Conservation (phyloP, 2,329 filamentous ascomycete species). For the Neopestalotiopsis rosae region DNA sequence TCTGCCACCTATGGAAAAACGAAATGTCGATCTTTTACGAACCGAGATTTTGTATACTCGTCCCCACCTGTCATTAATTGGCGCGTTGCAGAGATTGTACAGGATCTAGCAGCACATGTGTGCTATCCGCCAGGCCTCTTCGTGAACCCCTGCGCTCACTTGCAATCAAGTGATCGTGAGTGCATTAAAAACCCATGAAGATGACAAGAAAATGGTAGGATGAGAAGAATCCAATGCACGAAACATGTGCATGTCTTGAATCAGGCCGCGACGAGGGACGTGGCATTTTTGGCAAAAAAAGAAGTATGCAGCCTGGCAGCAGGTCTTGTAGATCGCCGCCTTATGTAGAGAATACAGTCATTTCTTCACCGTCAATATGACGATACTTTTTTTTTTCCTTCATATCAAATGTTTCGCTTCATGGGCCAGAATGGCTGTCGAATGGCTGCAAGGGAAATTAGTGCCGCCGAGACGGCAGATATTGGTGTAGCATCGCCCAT, state of each 20-base stretch:
- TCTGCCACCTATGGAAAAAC: background rate
- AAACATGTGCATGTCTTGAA: slow-evolving; percentile 1
- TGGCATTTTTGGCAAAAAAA: background rate
- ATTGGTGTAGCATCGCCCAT: background rate
- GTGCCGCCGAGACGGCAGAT: background rate
- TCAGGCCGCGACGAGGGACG: background rate
- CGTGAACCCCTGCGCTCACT: background rate
- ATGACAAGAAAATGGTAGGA: background rate
- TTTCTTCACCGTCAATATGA: background rate
- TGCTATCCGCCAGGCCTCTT: background rate
- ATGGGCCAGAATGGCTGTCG: background rate
- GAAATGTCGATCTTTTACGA: background rate
- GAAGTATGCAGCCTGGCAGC: background rate
- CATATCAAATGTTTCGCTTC: background rate
- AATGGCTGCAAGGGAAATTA: background rate
- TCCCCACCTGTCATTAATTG: background rate
- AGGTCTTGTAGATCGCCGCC: background rate
- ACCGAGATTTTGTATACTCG: slow-evolving; percentile 2
- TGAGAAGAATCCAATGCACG: background rate
- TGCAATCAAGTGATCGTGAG: background rate
- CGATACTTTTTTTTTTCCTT: background rate
- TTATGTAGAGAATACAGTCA: background rate
- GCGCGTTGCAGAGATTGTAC: background rate
- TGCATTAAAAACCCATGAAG: too few relatives aligned
- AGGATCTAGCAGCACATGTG: background rate